Evolutionary conservation across 306 rosid species (phyloP).

Genomic region (Lotus japonicus): DNA sequence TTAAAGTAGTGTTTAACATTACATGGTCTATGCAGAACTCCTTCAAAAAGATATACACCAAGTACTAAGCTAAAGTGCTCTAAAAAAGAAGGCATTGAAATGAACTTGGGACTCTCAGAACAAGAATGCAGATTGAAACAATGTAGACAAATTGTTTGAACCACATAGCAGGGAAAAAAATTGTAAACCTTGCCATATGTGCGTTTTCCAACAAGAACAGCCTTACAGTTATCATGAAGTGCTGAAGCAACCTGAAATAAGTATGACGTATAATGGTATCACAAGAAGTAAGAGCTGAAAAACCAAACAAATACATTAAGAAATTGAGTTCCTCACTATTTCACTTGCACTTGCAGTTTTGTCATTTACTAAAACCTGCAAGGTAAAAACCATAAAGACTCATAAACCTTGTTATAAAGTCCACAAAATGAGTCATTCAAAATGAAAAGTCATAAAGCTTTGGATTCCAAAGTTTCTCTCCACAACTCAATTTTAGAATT

Average conservation of each 20-base stretch:
- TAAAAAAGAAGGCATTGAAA: neutral
- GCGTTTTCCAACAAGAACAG: constrained; percentile 89
- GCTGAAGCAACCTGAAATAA: constrained; percentile 95
- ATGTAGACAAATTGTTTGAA: constrained; percentile 4
- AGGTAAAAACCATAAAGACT: constrained; percentile 18
- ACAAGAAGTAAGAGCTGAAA: constrained; percentile 7
- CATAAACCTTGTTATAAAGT: constrained; percentile 25
- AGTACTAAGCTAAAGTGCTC: neutral
- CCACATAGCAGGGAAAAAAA: constrained; percentile 1
- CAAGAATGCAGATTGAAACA: neutral
- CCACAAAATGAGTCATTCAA: neutral
- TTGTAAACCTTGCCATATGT: constrained; percentile 84
- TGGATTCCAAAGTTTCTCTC: neutral
- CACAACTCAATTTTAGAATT: neutral
- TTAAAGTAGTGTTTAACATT: neutral
- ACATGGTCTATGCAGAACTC: neutral
- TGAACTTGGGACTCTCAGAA: constrained; percentile 8
- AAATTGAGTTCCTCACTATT: constrained; percentile 63
- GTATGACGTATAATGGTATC: constrained; percentile 7
- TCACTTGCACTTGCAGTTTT: constrained; percentile 98
- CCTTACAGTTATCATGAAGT: constrained; percentile 93
- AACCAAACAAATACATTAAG: constrained; percentile 18
- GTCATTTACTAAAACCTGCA: constrained; percentile 89
- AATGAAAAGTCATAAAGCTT: neutral
- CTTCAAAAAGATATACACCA: neutral